Percentiles rank a stretch among this genome's conserved stretches.
Evolutionary conservation across 2,329 filamentous ascomycete genomes (phyloP).

Genomic region (Colletotrichum sp.): DNA sequence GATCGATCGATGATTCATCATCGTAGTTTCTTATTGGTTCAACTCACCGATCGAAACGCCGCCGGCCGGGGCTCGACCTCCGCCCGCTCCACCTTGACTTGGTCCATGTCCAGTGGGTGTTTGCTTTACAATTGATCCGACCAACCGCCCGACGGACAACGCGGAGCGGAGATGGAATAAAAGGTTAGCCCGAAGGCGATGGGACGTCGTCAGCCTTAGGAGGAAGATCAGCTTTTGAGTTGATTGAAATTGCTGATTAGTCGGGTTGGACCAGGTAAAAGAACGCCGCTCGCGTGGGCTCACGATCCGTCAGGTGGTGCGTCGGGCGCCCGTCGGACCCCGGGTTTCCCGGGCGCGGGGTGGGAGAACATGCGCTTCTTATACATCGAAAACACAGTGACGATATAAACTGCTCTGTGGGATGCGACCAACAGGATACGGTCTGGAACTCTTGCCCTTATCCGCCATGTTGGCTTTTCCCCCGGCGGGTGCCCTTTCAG

Average conservation of each 20-base stretch:
- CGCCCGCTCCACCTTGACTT: not conserved
- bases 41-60: not conserved
- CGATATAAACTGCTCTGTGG: not conserved
- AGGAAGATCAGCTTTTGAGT: not conserved
- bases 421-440: not conserved
- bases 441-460: not conserved
- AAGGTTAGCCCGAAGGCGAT: not conserved
- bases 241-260: not conserved
- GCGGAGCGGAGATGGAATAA: not conserved
- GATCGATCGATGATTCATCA: not conserved
- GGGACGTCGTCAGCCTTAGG: not conserved
- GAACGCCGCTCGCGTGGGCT: not conserved
- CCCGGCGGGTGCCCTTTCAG: not conserved
- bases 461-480: not conserved
- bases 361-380: not conserved
- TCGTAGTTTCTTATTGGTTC: not conserved
- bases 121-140: not conserved
- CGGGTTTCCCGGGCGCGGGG: not conserved
- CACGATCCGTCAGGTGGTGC: not conserved
- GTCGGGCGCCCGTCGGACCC: not conserved
- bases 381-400: not conserved
- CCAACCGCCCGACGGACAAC: not conserved
- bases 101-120: not conserved
- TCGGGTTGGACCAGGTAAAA: not conserved
- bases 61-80: not conserved